Evolutionary conservation across 2,329 filamentous ascomycete genomes (phyloP), one percentile per base, ranked within the genome.

Genomic region (Onygenales sp.): DNA sequence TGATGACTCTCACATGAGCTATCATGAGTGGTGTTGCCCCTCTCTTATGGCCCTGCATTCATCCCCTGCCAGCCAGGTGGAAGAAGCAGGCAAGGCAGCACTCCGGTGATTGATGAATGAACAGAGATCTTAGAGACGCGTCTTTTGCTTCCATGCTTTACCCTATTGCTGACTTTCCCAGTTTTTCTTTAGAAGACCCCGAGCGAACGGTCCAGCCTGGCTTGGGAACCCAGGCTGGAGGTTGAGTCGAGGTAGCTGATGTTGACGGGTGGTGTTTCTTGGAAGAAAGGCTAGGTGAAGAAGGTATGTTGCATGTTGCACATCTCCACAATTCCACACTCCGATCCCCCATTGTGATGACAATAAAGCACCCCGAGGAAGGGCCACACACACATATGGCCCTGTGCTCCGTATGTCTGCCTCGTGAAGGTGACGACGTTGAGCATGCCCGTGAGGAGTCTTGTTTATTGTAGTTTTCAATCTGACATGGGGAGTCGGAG

Each of bases 41-140:
- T 43, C 48, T 54, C 53, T 53, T 50, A 54, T 14, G 50, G 46
- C 13, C 38, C 38, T 55, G 67, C 66, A 60, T 66, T 64, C 63
- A 72, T 71, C 68, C 67, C 66, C 65, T 54, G 56, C 32, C 21
- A 27, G 42, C 51, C 57, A 55, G 64, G 68, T 66, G 69, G 70
- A 71, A 69, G 69, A 65, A 66, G 66, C 65, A 62, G 63, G 61
- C 52, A 54, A 45, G 54, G 53, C 52, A 50, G 56, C 53, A 53
- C 52, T 62, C 66, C 65, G 53, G 61, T 74, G 72, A 73, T 65
- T 72, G 71, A 72, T 63, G 55, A 57, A 27, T 66, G 72, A 75
- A 75, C 72, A 74, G 72, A 75, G 64, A 75, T 75, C 72, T 69
- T 61, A 74, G 72, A 67, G 72, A 69, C 61, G 45, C 45, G 50